phyloP scores from a whole-genome alignment of 2,329 filamentous ascomycete genomes.

The Aureobasidium sp. region DNA sequence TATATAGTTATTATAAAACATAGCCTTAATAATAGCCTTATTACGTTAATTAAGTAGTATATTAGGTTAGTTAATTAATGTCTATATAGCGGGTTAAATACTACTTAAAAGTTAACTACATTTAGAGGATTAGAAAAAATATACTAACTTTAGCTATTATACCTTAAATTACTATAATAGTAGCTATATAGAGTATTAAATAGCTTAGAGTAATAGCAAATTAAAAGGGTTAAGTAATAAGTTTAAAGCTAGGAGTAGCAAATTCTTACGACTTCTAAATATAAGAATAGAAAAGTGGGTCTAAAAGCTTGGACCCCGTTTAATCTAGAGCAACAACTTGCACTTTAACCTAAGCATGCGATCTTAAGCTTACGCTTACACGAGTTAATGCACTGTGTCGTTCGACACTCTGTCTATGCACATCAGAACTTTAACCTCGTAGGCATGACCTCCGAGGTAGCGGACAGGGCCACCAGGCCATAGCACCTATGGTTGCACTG shows the following conservation, averaged over 20 bases:
- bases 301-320: too few species aligned
- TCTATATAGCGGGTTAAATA: not conserved
- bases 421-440: too few species aligned
- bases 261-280: not conserved
- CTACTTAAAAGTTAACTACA: not conserved
- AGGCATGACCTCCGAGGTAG: too few species aligned
- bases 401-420: too few species aligned
- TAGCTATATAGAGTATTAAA: not conserved
- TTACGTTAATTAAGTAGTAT: not conserved
- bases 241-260: not conserved
- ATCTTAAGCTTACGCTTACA: too few species aligned
- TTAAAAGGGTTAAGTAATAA: not conserved
- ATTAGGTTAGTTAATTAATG: not conserved
- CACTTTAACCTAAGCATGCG: too few species aligned
- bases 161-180: not conserved
- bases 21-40: not conserved
- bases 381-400: too few species aligned
- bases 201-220: not conserved
- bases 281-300: too few species aligned
- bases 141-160: not conserved
- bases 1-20: not conserved
- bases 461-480: too few species aligned
- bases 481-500: too few species aligned
- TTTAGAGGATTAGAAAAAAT: not conserved
- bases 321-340: too few species aligned